phyloP scores from a whole-genome alignment of 2,329 filamentous ascomycete genomes.

The Penicillium sp. region DNA sequence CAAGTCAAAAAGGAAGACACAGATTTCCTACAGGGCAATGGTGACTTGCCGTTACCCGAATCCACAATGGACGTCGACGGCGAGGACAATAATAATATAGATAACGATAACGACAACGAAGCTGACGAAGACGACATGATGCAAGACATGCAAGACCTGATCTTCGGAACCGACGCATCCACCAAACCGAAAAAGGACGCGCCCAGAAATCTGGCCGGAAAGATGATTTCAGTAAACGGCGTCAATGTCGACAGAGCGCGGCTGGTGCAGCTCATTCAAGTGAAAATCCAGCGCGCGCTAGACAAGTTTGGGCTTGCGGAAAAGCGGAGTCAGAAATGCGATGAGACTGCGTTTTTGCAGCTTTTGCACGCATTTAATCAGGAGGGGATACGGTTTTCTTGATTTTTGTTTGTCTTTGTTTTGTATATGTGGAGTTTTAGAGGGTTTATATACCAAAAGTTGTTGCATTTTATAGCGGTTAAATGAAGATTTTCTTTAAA shows the following conservation, averaged over 20 bases:
- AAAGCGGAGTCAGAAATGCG: slow-evolving; percentile 77
- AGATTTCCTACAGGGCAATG: slow-evolving; percentile 21
- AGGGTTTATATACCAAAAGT: background rate
- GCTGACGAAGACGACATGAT: slow-evolving; percentile 57
- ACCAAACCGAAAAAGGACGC: slow-evolving; percentile 65
- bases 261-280: slow-evolving; percentile 73
- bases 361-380: slow-evolving; percentile 81
- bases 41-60: slow-evolving; percentile 38
- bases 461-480: background rate
- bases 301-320: slow-evolving; percentile 79
- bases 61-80: slow-evolving; percentile 24
- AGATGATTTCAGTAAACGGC: slow-evolving; percentile 12
- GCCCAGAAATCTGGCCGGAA: slow-evolving; percentile 47
- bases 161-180: slow-evolving; percentile 36
- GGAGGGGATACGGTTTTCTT: slow-evolving; percentile 69
- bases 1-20: slow-evolving; percentile 12
- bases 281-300: slow-evolving; percentile 82
- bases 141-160: slow-evolving; percentile 15
- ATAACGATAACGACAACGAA: background rate
- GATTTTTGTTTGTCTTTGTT: background rate
- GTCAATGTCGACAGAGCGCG: slow-evolving; percentile 12
- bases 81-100: background rate
- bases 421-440: background rate
- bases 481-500: background rate
- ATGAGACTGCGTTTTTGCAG: slow-evolving; percentile 87